phyloP scores from a whole-genome alignment of 768 basidiomycete species.

The Lactifluus subvellereus region DNA sequence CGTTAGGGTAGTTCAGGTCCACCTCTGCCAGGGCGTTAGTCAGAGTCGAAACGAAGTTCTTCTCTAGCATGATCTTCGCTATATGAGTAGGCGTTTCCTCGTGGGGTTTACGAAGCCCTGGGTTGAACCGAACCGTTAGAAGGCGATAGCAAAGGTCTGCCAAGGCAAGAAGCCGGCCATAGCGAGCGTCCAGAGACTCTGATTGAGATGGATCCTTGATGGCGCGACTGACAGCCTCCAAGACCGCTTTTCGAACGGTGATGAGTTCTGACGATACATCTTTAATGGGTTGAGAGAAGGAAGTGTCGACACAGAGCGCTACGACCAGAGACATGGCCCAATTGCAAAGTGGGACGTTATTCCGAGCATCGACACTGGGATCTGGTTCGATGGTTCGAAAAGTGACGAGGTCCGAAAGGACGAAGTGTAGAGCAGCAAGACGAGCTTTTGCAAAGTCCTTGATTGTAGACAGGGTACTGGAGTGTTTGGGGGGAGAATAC shows the following conservation, averaged over 20 bases:
- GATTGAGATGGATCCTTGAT: conserved; percentile 70
- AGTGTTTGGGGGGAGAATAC: conserved; percentile 59
- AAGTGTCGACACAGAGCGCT: conserved; percentile 87
- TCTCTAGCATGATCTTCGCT: conserved; percentile 98
- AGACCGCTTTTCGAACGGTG: conserved; percentile 86
- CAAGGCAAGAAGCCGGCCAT: conserved; percentile 82
- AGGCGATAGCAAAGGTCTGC: conserved; percentile 85
- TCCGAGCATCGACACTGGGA: conserved; percentile 48
- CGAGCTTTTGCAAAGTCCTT: conserved; percentile 63
- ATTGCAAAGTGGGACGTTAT: conserved; percentile 60
- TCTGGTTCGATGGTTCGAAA: conserved; percentile 67
- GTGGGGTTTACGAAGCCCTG: conserved; percentile 45
- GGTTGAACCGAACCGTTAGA: conserved; percentile 70
- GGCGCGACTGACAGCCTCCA: conserved; percentile 82
- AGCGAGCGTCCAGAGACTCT: conserved; percentile 62
- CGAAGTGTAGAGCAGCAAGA: conserved; percentile 65
- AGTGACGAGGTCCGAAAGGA: conserved; percentile 78
- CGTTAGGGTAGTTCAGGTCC: conserved; percentile 92
- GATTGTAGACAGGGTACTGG: conserved; percentile 51
- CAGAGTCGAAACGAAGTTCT: conserved; percentile 85
- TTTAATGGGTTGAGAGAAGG: conserved; percentile 59
- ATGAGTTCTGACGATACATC: conserved; percentile 73
- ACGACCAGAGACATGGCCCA: conserved; percentile 90
- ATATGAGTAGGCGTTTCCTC: conserved; percentile 83
- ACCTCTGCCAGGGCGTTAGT: conserved; percentile 87